Evolutionary conservation across 2,329 filamentous ascomycete genomes (phyloP), one percentile per base, ranked within the genome.

Genomic region (Thermochaetoides dissita): DNA sequence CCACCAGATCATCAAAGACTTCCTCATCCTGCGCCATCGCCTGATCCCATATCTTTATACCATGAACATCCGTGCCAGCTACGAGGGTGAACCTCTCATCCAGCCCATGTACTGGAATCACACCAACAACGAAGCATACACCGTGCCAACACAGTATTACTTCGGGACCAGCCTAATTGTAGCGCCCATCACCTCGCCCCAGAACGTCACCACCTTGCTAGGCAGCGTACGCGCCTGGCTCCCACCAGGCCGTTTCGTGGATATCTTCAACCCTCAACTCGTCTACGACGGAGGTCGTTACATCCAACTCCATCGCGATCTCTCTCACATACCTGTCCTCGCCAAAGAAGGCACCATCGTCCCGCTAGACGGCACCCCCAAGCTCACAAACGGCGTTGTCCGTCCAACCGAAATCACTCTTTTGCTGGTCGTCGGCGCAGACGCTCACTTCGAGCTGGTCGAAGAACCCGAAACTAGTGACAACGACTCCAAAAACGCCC

Each of bases 101-200:
- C 69, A 74, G 53, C 76, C 76, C 1, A 63, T 81, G 61, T 81
- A 81, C 59, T 81, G 76, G 76, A 63, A 65, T 36, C 69, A 71
- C 46, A 69, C 72, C 0, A 60, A 66, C 1, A 51, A 55, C 0
- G 64, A 72, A 1, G 73, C 76, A 0, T 80, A 80, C 55, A 50
- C 55, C 1, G 63, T 71, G 0, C 68, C 67, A 0, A 79, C 76
- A 48, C 64, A 79, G 53, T 80, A 71, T 54, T 66, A 65, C 49
- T 79, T 79, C 48, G 76, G 76, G 2, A 64, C 66, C 0, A 61
- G 71, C 28, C 55, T 80, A 10, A 57, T 80, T 3, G 71, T 78
- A 0, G 65, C 65, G 0, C 76, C 76, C 0, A 69, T 80, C 36
- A 72, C 71, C 1, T 59, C 61, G 6, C 72, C 72, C 0, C 61